Evolutionary conservation across 78 protist genomes (phyloP).

Genomic region (Polysphondylium violaceum): DNA sequence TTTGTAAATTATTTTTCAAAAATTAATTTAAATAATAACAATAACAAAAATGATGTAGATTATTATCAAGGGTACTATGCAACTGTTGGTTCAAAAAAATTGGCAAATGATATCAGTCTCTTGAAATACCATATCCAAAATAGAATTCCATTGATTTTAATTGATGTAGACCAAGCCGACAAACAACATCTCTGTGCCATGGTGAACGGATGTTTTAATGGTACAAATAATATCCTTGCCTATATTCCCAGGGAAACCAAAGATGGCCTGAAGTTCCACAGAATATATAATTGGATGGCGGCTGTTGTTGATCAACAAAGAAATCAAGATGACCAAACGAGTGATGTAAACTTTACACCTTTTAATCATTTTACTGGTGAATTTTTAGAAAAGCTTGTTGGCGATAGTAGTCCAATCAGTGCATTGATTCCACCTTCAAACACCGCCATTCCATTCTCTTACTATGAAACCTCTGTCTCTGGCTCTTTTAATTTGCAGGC

Average conservation of each 20-base stretch:
- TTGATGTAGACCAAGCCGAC: not conserved
- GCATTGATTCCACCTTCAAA: constrained; percentile 19
- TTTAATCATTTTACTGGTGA: not conserved
- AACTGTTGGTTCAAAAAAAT: constrained; percentile 3
- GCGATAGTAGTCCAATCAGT: not conserved
- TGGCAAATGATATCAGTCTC: not conserved
- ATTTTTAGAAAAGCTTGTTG: not conserved
- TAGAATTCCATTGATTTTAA: not conserved
- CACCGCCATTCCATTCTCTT: constrained; percentile 12
- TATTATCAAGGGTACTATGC: no score
- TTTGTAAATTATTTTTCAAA: no score
- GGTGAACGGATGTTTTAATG: no score
- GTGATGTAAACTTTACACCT: not conserved
- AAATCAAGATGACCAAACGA: not conserved
- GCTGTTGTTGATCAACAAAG: not conserved
- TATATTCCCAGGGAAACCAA: no score
- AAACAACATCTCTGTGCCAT: no score
- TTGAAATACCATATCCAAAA: not conserved
- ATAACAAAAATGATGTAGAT: no score
- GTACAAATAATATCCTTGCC: no score
- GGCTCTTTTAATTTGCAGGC: not conserved
- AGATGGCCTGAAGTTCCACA: not conserved
- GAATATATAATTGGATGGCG: not conserved
- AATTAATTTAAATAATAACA: no score
- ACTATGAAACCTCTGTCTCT: not conserved